Base-by-base conservation (phyloP, 2,329 filamentous ascomycete genomes). In the Herpomyces periplanetae region DNA sequence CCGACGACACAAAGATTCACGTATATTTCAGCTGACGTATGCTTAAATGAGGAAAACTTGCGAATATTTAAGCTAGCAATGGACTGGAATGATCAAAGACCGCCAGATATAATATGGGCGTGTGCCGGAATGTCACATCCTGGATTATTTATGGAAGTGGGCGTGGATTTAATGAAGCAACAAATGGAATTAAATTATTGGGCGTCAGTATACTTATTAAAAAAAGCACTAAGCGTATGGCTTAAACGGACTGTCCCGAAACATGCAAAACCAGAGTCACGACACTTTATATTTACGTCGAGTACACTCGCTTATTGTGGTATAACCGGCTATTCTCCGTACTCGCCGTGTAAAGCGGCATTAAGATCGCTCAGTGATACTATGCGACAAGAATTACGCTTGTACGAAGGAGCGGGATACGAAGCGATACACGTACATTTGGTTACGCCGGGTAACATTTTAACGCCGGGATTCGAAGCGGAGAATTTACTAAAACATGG, bases 101-200 rank as follows among this genome's bases (percentile, higher is more conserved):
- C 58, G 11, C 66, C 68, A 0, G 75, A 91, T 34, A 49, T 88
- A 22, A 64, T 91, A 13, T 91, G 80, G 71, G 73, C 68, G 34
- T 51, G 71, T 19, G 75, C 75, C 3, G 75, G 75, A 24, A 46
- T 52, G 26, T 52, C 64, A 4, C 47, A 45, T 8, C 73, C 73
- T 0, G 49, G 53, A 13, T 59, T 85, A 24, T 85, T 75, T 42
- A 37, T 65, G 27, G 65, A 87, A 24, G 56, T 55, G 15, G 48
- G 62, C 5, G 43, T 66, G 20, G 42, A 56, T 4, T 51, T 49
- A 5, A 43, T 71, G 27, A 51, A 61, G 16, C 44, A 48, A 26
- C 68, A 85, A 36, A 87, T 87, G 68, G 68, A 87, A 32, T 52
- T 75, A 28, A 75, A 88, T 40, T 91, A 68, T 43, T 87, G 61